Base-by-base conservation (phyloP, 176 grass and related monocot species). In the Triticum timopheevii region DNA sequence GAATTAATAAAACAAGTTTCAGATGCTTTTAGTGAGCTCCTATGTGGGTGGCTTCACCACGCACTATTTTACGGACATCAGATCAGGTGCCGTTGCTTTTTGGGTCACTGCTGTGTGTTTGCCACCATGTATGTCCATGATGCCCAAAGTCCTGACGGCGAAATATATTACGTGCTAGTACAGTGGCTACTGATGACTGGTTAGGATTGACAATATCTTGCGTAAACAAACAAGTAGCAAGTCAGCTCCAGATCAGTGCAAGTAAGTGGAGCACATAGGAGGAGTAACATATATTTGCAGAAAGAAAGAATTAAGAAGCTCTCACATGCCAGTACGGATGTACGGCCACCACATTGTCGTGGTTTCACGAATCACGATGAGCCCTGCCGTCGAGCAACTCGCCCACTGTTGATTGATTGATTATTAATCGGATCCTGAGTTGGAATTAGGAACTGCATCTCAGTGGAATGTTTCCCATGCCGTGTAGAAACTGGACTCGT, bases 41-140 rank as follows among this genome's bases (percentile, higher is more conserved):
- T 47, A 7, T 10, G 81, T 50, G 87, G 80, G 81, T 50, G 80
- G 80, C 80, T 75, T 50, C 85, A 71, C 13, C 42, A 28, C 34
- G 59, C 24, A 63, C 27, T 61, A 71, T 35, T 61, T 45, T 84
- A 30, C 47, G 3, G 3, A 15, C 52, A n/a, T 50, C 87, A 66
- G 35, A 76, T 85, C 69, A 34, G 77, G 30, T 66, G 68, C 65
- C 76, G 3, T 56, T 76, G 76, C 54, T 33, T 67, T 62, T 30
- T 36, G 7, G 69, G 30, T 39, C 1, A 58, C 58, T 52, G 25
- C 34, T 59, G 68, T 54, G 36, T 90, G 83, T 62, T 69, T 8
- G 83, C 83, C 78, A 89, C 39, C 61, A 81, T 23, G 44, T 8
- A 38, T 6, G 36, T 25, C 45, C 88, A 36, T 35, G 69, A 20